Conservation (phyloP, 2,329 filamentous ascomycete species). For the Alternaria sp. region DNA sequence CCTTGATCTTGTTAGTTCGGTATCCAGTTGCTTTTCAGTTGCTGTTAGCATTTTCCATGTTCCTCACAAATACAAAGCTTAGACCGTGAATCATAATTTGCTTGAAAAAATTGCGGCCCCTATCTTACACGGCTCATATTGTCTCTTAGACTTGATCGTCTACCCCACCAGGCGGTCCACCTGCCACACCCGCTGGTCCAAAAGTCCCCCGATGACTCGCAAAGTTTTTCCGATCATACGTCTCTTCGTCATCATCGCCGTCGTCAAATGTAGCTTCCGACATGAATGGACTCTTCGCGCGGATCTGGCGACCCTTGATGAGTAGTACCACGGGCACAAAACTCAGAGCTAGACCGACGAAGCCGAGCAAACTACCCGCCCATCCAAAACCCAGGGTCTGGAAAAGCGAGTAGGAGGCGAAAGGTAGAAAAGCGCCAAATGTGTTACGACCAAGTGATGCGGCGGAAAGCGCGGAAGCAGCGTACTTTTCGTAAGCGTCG, state of each 20-base stretch:
- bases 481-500: slow-evolving; percentile 60
- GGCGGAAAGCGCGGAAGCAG: slow-evolving; percentile 58
- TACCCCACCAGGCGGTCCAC: slow-evolving; percentile 17
- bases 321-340: slow-evolving; percentile 55
- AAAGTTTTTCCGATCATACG: neutral
- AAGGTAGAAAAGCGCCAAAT: slow-evolving; percentile 58
- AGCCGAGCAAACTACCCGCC: slow-evolving; percentile 56
- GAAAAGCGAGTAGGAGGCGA: slow-evolving; percentile 55
- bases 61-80: neutral
- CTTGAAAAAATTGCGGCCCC: neutral
- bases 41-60: neutral
- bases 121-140: neutral
- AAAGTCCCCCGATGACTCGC: slow-evolving; percentile 7
- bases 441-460: slow-evolving; percentile 57
- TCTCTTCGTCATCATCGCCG: slow-evolving; percentile 23
- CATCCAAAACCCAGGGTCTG: slow-evolving; percentile 54
- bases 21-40: neutral
- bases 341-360: slow-evolving; percentile 53
- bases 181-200: slow-evolving; percentile 22
- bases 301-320: slow-evolving; percentile 53
- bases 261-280: slow-evolving; percentile 36
- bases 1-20: neutral
- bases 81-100: neutral
- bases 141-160: slow-evolving; percentile 4
- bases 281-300: slow-evolving; percentile 50